Evolutionary conservation across 305 asterid species (phyloP), one percentile per base, ranked within the genome.

Genomic region (Plantago lanceolata): DNA sequence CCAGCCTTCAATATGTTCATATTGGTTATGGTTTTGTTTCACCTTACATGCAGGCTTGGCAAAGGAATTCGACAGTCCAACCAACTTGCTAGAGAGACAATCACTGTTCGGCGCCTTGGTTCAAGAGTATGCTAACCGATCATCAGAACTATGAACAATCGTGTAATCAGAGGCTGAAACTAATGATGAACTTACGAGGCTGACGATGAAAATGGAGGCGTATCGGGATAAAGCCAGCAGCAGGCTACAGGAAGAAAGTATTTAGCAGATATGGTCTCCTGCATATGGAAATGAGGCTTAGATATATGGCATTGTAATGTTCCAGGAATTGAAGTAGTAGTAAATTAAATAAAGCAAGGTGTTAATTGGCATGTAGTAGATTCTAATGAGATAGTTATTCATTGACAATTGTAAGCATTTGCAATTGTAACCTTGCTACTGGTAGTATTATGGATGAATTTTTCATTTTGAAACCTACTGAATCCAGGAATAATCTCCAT

Each of bases 81-180:
- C 82, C 2, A 73, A 20, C 37, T 81, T 91, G 78, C 88, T 91
- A 4, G 96, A 82, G 73, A 79, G 90, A 76, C 82, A 66, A 2
- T 89, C 98, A n/a, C 78, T 89, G 24, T 91, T 91, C 29, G 96
- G 85, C 8, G 96, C 98, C n/a, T 62, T 91, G 78, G 98, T 91
- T 61, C 88, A 86, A 66, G 98, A 91, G 75, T 91, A 89, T 37
- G 83, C 96, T 19, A 86, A 86, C 69, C 76, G 96, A 43, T 82
- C 96, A 17, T 29, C 96, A 0, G 91, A 82, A 52, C 78, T 91
- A 43, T 91, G 78, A 80, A 14, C 59, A 40, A 54, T 40, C 45
- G n/a, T 26, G 24, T 20, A 48, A 43, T 18, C 19, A 35, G 16
- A 21, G 4, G 40, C 18, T 40, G 35, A 18, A 55, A 15, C 7